These are phyloP conservation scores for Trypanosoma rangeli DNA, from an alignment of 208 protist genomes.

Conservation along the genomic window DNA sequence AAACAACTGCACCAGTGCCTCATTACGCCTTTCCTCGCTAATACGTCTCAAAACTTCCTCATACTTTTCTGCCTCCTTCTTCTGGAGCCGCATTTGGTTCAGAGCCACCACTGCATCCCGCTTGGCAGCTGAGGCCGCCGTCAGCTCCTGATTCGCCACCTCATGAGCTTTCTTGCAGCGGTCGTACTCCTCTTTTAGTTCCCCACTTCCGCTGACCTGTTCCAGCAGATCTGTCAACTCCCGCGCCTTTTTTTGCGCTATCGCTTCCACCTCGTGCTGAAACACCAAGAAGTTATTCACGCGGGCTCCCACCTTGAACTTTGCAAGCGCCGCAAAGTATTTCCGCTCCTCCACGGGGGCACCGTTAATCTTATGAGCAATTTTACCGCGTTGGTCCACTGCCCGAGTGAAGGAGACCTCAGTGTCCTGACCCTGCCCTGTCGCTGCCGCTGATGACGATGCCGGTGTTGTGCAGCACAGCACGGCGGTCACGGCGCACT, in stretches of 20 bases:
- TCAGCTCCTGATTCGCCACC: constrained; percentile 76
- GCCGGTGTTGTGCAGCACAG: constrained; percentile 42
- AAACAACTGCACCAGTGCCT: constrained; percentile 90
- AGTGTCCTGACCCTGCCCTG: not conserved
- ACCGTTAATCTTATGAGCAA: constrained; percentile 77
- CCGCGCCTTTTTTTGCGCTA: constrained; percentile 94
- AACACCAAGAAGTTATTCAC: constrained; percentile 96
- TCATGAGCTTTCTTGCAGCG: constrained; percentile 58
- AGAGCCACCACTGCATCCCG: constrained; percentile 89
- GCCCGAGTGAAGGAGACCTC: constrained; percentile 82
- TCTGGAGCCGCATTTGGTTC: constrained; percentile 94
- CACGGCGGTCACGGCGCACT: constrained; percentile 81
- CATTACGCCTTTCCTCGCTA: constrained; percentile 54
- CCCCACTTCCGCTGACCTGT: constrained; percentile 92
- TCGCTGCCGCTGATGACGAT: not conserved
- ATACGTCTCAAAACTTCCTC: constrained; percentile 53
- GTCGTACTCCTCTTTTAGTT: constrained; percentile 95
- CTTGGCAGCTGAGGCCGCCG: constrained; percentile 85
- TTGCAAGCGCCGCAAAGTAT: constrained; percentile 81
- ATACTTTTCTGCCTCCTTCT: constrained; percentile 95
- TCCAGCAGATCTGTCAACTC: constrained; percentile 97
- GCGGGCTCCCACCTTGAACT: constrained; percentile 86
- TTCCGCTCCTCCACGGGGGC: constrained; percentile 68
- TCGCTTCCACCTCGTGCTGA: constrained; percentile 96
- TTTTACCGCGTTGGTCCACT: constrained; percentile 55